phyloP scores from a whole-genome alignment of 192 early-diverging fungal genomes.

The Coemansia sp. region DNA sequence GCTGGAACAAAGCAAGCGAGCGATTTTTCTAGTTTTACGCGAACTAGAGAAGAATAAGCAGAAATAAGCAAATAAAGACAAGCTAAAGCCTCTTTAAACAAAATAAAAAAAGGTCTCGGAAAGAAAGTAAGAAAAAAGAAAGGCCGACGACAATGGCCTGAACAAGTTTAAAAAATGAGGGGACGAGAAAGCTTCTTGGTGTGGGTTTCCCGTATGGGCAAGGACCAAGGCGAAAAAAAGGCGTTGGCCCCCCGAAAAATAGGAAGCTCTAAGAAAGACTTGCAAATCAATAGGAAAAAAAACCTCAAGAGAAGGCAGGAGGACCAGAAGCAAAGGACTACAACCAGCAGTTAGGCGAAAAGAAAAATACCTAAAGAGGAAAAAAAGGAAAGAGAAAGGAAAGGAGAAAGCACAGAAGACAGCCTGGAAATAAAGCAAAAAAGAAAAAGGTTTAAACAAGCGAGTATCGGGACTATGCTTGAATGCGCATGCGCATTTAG shows the following conservation, averaged over 20 bases:
- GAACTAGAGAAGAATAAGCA: background rate
- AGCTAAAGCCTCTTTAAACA: constrained; percentile 6
- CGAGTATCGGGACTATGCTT: background rate
- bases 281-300: background rate
- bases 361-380: constrained; percentile 18
- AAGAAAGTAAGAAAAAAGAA: constrained; percentile 28
- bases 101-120: constrained; percentile 9
- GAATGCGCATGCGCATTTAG: constrained; percentile 14
- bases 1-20: background rate
- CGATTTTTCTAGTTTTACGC: background rate
- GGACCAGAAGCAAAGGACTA: too few relatives aligned
- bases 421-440: constrained; percentile 12
- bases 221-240: background rate
- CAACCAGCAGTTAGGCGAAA: background rate
- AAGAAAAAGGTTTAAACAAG: background rate
- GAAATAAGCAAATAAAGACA: constrained; percentile 5
- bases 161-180: background rate
- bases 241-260: background rate
- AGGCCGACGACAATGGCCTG: constrained; percentile 10
- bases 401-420: constrained; percentile 11
- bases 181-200: background rate
- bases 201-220: background rate
- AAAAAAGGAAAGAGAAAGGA: constrained; percentile 20
- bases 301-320: background rate
- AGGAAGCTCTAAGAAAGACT: background rate